Base-by-base conservation (phyloP, 1,139 yeast genomes). In the Dujonia santamariae region DNA sequence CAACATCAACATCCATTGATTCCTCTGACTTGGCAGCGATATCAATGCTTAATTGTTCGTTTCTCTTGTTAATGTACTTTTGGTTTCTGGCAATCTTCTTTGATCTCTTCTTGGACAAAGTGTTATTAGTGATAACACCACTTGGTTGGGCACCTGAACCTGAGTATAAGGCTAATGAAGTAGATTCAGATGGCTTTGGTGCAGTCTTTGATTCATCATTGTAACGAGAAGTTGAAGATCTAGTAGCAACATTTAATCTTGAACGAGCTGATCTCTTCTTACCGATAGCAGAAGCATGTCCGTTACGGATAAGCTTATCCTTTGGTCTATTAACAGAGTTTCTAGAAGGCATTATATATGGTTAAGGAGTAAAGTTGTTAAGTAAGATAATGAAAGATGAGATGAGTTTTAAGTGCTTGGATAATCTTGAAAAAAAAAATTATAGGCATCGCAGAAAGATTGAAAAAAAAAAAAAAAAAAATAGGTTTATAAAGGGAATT, bases 281-380 rank as follows among this genome's bases (percentile, higher is more conserved):
- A 14, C 79, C 76, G 22, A 78, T 61, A n/a, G 69, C 50, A 27
- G 67, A 61, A 15, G 77, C 71, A 56, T 77, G 84, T 32, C 72
- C 72, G 39, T 72, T 72, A 38, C 79, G 68, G 43, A 63, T 66
- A 29, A 77, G 64, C 46, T 76, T 75, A 47, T 75, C 76, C 59
- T 82, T 84, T 36, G 94, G 95, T 59, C 80, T 85, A 59, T 86
- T 86, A 46, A 85, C 71, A 35, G 87, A 74, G 67, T 85, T 84
- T 62, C 75, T 81, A 18, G 88, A 80, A 28, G 94, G 90, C 95
- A 85, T 85, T 11, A 29, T 16, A 19, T 19, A 6, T 22, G 32
- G 9, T 23, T 23, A 15, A 15, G 16, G 20, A 21, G 30, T 27
- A n/a, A n/a, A n/a, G n/a, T n/a, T n/a, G n/a, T n/a, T n/a, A n/a